Percentiles rank a stretch among this genome's conserved stretches.
These are phyloP conservation scores for Hymenoscyphus fraxineus DNA, from an alignment of 2,329 filamentous ascomycete genomes.

Conservation along the genomic window DNA sequence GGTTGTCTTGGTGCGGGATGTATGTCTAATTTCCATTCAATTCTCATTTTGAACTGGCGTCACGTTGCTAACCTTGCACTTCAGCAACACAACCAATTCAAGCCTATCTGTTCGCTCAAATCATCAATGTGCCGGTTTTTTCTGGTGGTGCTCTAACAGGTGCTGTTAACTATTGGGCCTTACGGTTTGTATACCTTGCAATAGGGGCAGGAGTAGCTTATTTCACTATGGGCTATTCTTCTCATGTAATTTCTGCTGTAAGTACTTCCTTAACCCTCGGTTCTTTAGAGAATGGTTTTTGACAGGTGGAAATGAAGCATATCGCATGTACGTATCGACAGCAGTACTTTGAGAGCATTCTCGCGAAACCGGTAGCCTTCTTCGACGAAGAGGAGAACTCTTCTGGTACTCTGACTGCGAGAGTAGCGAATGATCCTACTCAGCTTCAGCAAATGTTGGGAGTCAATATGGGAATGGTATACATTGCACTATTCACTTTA, in stretches of 20 bases:
- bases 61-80: not conserved
- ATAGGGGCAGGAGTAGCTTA: constrained; percentile 38
- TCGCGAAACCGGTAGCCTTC: constrained; percentile 41
- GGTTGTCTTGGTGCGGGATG: constrained; percentile 34
- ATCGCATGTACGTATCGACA: constrained; percentile 39
- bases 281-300: constrained; percentile 20
- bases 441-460: constrained; percentile 49
- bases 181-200: constrained; percentile 48
- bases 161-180: constrained; percentile 43
- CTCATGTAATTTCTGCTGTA: constrained; percentile 40
- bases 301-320: constrained; percentile 27
- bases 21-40: constrained; percentile 19
- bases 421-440: constrained; percentile 46
- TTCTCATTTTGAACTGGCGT: constrained; percentile 9
- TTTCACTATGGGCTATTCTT: constrained; percentile 33
- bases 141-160: constrained; percentile 20
- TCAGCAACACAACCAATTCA: constrained; percentile 37
- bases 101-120: constrained; percentile 35
- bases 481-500: constrained; percentile 62
- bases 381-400: constrained; percentile 45
- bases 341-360: constrained; percentile 44
- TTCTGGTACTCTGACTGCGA: constrained; percentile 44
- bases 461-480: constrained; percentile 50
- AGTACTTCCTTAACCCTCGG: constrained; percentile 14
- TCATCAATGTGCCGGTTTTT: constrained; percentile 33